Evolutionary conservation across 2,329 filamentous ascomycete genomes (phyloP), one percentile per base, ranked within the genome.

Genomic region (Cytospora mali): DNA sequence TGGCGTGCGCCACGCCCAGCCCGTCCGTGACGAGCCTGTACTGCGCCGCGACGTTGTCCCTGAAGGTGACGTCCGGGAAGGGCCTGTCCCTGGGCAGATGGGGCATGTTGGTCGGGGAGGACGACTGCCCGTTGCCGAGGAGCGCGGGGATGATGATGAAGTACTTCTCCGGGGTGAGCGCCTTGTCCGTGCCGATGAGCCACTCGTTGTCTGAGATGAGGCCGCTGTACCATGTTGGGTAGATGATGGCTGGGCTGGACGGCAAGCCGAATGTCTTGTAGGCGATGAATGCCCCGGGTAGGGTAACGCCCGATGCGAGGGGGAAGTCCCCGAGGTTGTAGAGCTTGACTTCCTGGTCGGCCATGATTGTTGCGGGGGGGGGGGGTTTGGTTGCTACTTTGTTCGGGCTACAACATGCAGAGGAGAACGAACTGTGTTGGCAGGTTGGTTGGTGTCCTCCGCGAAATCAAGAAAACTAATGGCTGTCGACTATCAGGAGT

Each of bases 251-350:
- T 9, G 90, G 89, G 6, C 77, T 79, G 0, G 77, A 81, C 0
- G 83, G 72, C 61, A 87, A 79, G 23, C 91, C 91, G 68, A 90
- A 88, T 0, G 90, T 91, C 74, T 90, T 92, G 79, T 91, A 94
- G 18, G 90, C 89, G 59, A 94, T 85, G 69, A 84, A 83, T 1
- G 91, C 90, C 67, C 84, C 73, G 1, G 82, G 80, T 21, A 93
- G 80, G 6, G 76, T 79, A n/a, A 78, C 79, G 46, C 89, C 88
- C 28, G 82, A 86, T 69, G 89, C 84, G 3, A 93, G 83, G 65
- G 81, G 76, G 77, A 89, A 90, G 74, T 89, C 82, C 21, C 88
- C 88, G 0, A 91, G 79, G 27, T 81, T 73, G 70, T 82, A 89
- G 2, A 74, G 84, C 59, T 84, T 70, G 59, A 69, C 50, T 21